These are phyloP conservation scores for Fusarium mangiferae DNA, from an alignment of 2,329 filamentous ascomycete genomes.

Conservation along the genomic window DNA sequence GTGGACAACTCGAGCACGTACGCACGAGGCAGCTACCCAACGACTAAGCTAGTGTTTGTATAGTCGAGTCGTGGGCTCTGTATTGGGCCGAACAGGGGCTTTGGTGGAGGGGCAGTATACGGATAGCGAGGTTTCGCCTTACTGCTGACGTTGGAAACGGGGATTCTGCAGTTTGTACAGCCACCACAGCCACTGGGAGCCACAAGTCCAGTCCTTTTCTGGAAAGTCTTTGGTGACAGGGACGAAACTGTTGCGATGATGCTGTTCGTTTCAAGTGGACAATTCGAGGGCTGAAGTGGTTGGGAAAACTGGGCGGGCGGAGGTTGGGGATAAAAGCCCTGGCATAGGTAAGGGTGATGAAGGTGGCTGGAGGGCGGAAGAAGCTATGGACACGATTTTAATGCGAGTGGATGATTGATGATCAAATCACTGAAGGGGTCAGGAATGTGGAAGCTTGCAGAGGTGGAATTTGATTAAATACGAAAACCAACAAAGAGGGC, in stretches of 20 bases:
- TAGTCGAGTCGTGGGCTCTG: conserved; percentile 29
- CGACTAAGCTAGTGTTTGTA: conserved; percentile 39
- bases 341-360: conserved; percentile 4
- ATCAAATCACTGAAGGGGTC: conserved; percentile 1
- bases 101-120: conserved; percentile 27
- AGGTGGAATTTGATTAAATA: conserved; percentile 3
- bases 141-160: conserved; percentile 32
- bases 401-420: not conserved
- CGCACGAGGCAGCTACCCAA: conserved; percentile 37
- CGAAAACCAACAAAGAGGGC: not conserved
- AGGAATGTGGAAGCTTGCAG: conserved; percentile 18
- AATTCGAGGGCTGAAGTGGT: conserved; percentile 22
- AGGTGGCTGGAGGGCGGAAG: conserved; percentile 32
- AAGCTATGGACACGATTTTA: not conserved
- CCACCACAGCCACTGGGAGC: conserved; percentile 32
- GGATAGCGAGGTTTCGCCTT: conserved; percentile 19
- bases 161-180: conserved; percentile 11
- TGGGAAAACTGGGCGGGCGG: conserved; percentile 17
- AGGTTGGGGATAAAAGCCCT: conserved; percentile 30
- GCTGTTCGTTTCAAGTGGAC: conserved; percentile 28
- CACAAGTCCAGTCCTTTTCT: conserved; percentile 23
- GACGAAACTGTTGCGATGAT: conserved; percentile 25
- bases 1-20: conserved; percentile 28
- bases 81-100: conserved; percentile 31
- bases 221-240: conserved; percentile 4